A percentile compares a stretch with the other conserved stretches of the same genome.
Conservation (phyloP, 176 grass and related monocot genomes). For the Chloris gayana region DNA sequence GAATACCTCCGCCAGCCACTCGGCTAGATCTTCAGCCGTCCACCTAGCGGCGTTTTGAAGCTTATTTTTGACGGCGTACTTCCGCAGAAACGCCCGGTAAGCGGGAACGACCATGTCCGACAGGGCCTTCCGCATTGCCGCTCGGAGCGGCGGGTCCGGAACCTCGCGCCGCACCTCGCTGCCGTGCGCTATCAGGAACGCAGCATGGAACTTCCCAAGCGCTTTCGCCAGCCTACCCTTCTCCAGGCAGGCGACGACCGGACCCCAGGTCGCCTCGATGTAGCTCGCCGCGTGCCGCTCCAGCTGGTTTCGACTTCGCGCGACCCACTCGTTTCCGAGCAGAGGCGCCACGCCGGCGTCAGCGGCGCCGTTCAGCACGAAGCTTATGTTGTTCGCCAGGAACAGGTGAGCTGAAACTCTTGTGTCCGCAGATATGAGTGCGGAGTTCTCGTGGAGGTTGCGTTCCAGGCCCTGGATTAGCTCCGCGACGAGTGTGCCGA, state of each 20-base stretch:
- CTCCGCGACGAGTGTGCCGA: background rate
- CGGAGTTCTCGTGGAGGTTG: slow-evolving; percentile 1
- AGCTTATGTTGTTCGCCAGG: slow-evolving; percentile 32
- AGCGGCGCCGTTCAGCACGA: slow-evolving; percentile 1
- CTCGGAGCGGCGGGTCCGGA: slow-evolving; percentile 7
- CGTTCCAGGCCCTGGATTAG: background rate
- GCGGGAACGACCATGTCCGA: slow-evolving; percentile 28
- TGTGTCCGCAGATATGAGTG: no score
- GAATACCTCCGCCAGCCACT: slow-evolving; percentile 28
- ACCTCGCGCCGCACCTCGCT: slow-evolving; percentile 4
- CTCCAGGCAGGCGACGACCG: slow-evolving; percentile 15
- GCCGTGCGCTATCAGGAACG: slow-evolving; percentile 13
- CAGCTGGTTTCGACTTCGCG: background rate
- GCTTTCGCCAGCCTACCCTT: slow-evolving; percentile 20
- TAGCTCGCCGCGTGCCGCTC: slow-evolving; percentile 31
- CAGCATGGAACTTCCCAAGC: slow-evolving; percentile 5
- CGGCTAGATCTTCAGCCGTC: background rate
- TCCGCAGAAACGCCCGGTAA: slow-evolving; percentile 21
- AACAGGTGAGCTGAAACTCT: no score
- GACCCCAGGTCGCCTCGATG: slow-evolving; percentile 13
- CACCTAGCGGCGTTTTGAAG: background rate
- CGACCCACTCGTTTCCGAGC: slow-evolving; percentile 25
- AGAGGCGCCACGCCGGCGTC: background rate
- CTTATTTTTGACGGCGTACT: slow-evolving; percentile 10
- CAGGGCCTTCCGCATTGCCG: slow-evolving; percentile 4